A percentile compares a stretch with the other conserved stretches of the same genome.
Evolutionary conservation across 108 stramenopile genomes (phyloP).

Genomic region (Cyclotella sp.): DNA sequence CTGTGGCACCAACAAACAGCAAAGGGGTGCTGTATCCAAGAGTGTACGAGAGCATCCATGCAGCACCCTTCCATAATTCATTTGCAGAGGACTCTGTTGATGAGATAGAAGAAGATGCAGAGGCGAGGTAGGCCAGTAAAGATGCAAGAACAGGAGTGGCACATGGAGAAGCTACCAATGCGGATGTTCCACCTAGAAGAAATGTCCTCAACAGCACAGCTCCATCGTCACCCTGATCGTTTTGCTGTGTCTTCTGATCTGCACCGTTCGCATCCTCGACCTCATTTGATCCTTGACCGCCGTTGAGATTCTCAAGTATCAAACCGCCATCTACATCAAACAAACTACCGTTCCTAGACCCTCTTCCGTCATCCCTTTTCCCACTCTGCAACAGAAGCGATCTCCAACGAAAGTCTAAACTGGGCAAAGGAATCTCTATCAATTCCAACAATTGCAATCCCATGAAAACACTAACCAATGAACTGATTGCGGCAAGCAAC

Average conservation of each 20-base stretch:
- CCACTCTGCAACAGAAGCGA: constrained; percentile 12
- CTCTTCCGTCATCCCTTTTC: constrained; percentile 8
- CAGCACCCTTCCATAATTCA: constrained; percentile 71
- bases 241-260: background rate
- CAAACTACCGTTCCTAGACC: constrained; percentile 24
- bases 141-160: constrained; percentile 86
- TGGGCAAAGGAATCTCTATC: constrained; percentile 67
- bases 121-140: constrained; percentile 82
- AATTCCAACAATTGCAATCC: constrained; percentile 80
- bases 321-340: constrained; percentile 51
- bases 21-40: constrained; percentile 83
- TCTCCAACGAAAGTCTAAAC: constrained; percentile 42
- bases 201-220: constrained; percentile 71
- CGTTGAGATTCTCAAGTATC: constrained; percentile 26
- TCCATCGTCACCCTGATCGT: constrained; percentile 14
- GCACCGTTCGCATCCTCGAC: background rate
- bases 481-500: constrained; percentile 41
- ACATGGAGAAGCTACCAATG: constrained; percentile 81
- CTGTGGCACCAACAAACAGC: constrained; percentile 72
- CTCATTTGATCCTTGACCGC: background rate
- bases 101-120: constrained; percentile 72
- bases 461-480: constrained; percentile 75
- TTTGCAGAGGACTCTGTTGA: constrained; percentile 59
- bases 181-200: constrained; percentile 83
- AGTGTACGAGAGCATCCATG: constrained; percentile 75